Evolutionary conservation across 2,329 filamentous ascomycete species (phyloP).

Genomic region (Phaeosphaeria sp.): DNA sequence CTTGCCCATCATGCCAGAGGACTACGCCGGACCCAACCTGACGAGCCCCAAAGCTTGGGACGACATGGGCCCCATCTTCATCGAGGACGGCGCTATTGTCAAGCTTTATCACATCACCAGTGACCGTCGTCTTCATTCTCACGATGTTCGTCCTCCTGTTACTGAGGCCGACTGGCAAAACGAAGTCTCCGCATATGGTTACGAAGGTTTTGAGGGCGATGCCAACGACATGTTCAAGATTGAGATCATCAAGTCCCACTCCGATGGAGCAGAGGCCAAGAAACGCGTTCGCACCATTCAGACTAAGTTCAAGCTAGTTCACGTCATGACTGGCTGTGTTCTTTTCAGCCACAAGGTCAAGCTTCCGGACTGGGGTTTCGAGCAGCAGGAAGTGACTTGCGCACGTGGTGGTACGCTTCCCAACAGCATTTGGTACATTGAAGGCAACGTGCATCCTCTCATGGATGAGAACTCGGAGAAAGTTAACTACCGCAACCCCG

Average conservation of each 20-base stretch:
- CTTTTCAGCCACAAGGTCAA: conserved; percentile 99
- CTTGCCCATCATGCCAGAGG: conserved; percentile 70
- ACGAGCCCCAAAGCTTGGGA: conserved; percentile 88
- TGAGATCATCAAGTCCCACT: conserved; percentile 92
- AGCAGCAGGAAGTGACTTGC: conserved; percentile 99
- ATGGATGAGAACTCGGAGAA: conserved; percentile 78
- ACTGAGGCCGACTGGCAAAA: conserved; percentile 77
- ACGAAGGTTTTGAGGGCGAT: conserved; percentile 94
- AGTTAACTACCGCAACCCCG: conserved; percentile 93
- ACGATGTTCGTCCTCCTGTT: conserved; percentile 75
- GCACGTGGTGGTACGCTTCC: conserved; percentile 88
- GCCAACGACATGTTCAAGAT: conserved; percentile 95
- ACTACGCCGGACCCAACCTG: conserved; percentile 75
- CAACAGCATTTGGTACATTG: conserved; percentile 97
- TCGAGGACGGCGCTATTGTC: conserved; percentile 81
- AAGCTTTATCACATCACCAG: conserved; percentile 85
- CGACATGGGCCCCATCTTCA: conserved; percentile 68
- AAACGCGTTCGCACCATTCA: conserved; percentile 89
- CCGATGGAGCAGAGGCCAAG: conserved; percentile 78
- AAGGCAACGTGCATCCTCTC: conserved; percentile 84
- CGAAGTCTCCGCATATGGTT: conserved; percentile 95
- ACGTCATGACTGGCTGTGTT: conserved; percentile 95
- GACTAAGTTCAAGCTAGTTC: conserved; percentile 93
- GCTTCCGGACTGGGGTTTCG: conserved; percentile 95
- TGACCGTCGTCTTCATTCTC: conserved; percentile 90